Evolutionary conservation across 1,284 basidiomycete genomes (phyloP).

Genomic region (Phlebopus sp.): DNA sequence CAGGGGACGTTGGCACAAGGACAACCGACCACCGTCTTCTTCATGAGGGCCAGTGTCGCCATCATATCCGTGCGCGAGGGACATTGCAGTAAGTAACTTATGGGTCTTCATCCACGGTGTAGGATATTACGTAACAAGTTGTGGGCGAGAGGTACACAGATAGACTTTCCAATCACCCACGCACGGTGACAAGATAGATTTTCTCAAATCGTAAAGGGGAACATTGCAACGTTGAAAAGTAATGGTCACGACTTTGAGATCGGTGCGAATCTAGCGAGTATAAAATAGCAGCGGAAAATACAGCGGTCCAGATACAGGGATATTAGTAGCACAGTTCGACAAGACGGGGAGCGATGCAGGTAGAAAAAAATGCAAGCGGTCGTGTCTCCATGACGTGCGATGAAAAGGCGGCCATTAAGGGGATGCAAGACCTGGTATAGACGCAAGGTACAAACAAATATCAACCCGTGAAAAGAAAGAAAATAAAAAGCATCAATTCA

Average conservation of each 20-base stretch:
- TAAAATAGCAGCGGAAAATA: slow-evolving; percentile 19
- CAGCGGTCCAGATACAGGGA: slow-evolving; percentile 23
- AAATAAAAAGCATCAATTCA: slow-evolving; percentile 14
- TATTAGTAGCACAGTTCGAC: slow-evolving; percentile 19
- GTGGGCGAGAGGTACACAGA: too few species aligned
- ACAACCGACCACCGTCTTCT: too few species aligned
- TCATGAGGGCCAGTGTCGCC: too few species aligned
- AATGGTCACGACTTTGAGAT: neutral
- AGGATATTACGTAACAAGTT: too few species aligned
- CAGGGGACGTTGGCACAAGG: too few species aligned
- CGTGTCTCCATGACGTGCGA: slow-evolving; percentile 18
- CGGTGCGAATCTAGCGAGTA: slow-evolving; percentile 18
- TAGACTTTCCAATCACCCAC: too few species aligned
- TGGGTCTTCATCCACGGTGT: too few species aligned
- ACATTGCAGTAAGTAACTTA: too few species aligned
- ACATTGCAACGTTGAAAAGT: neutral
- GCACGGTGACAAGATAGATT: neutral
- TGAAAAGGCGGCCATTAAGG: slow-evolving; percentile 14
- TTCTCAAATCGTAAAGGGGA: neutral
- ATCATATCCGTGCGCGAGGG: too few species aligned
- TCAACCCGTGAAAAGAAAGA: slow-evolving; percentile 8
- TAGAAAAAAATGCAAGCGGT: slow-evolving; percentile 10
- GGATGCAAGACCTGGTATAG: slow-evolving; percentile 12
- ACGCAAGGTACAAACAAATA: slow-evolving; percentile 15
- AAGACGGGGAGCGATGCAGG: slow-evolving; percentile 12